Percentiles rank a stretch among this genome's conserved stretches.
phyloP scores from a whole-genome alignment of 768 basidiomycete species.

The Favolaschia claudopus region DNA sequence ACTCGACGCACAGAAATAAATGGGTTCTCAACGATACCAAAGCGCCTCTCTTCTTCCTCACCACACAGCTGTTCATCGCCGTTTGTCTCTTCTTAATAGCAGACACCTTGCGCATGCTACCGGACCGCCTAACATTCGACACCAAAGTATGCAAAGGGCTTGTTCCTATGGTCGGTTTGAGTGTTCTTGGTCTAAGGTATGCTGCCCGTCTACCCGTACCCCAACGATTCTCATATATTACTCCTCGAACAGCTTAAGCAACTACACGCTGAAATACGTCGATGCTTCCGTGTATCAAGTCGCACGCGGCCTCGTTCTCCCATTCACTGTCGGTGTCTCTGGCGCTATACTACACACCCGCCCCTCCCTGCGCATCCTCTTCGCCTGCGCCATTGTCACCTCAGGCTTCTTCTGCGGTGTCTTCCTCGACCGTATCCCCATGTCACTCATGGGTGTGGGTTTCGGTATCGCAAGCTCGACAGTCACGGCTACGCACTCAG shows the following conservation, averaged over 20 bases:
- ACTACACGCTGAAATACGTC: conserved; percentile 92
- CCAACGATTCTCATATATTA: not conserved
- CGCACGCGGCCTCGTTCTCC: conserved; percentile 91
- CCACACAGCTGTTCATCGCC: conserved; percentile 82
- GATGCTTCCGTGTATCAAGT: conserved; percentile 97
- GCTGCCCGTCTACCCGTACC: conserved; percentile 8
- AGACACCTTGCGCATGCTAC: conserved; percentile 68
- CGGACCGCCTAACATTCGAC: conserved; percentile 72
- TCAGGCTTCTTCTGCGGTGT: conserved; percentile 92
- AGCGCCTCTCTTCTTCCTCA: conserved; percentile 87
- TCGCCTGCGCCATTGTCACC: conserved; percentile 84
- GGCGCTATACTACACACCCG: conserved; percentile 77
- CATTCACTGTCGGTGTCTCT: conserved; percentile 92
- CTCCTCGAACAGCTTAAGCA: conserved; percentile 74
- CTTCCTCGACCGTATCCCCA: conserved; percentile 72
- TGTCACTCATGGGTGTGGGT: conserved; percentile 69
- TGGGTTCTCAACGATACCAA: conserved; percentile 83
- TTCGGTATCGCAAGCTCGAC: conserved; percentile 87
- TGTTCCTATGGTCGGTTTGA: conserved; percentile 76
- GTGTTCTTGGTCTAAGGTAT: conserved; percentile 85
- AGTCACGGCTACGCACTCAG: conserved; percentile 91
- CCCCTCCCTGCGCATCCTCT: conserved; percentile 77
- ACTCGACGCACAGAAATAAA: conserved; percentile 70
- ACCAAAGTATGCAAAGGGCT: conserved; percentile 73
- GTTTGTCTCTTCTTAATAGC: conserved; percentile 75